phyloP scores from a whole-genome alignment of 2,329 filamentous ascomycete genomes.

The Aspergillus sp. region DNA sequence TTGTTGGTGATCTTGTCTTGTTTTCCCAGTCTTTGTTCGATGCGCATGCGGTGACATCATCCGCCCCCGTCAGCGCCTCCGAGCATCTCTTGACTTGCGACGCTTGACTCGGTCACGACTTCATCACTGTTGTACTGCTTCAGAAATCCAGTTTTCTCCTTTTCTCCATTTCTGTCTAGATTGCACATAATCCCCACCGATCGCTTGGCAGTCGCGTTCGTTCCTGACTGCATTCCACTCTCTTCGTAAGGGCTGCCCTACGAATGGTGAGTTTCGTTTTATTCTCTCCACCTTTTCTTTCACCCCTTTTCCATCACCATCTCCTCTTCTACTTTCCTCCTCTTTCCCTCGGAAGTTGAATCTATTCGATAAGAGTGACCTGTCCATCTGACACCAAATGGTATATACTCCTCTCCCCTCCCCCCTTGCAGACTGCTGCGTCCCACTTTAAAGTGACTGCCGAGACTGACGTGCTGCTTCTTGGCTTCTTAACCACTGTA shows the following conservation, averaged over 20 bases:
- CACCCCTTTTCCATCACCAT: background rate
- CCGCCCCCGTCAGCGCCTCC: background rate
- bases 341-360: background rate
- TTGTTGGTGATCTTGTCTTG: background rate
- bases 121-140: too few species aligned
- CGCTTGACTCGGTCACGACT: background rate
- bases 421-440: background rate
- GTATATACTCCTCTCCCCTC: background rate
- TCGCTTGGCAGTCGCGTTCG: background rate
- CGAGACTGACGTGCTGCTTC: constrained; percentile 16
- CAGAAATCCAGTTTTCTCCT: background rate
- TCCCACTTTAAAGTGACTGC: constrained; percentile 4
- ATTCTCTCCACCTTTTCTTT: background rate
- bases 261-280: background rate
- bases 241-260: background rate
- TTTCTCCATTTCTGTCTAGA: background rate
- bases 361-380: background rate
- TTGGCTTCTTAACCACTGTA: constrained; percentile 23
- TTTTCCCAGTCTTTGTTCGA: background rate
- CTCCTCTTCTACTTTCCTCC: background rate
- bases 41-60: background rate
- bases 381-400: background rate
- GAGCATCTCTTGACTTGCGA: background rate
- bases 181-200: background rate
- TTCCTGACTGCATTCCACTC: background rate